Conservation (phyloP, 2,329 filamentous ascomycete species). For the Emydomyces testavorans region DNA sequence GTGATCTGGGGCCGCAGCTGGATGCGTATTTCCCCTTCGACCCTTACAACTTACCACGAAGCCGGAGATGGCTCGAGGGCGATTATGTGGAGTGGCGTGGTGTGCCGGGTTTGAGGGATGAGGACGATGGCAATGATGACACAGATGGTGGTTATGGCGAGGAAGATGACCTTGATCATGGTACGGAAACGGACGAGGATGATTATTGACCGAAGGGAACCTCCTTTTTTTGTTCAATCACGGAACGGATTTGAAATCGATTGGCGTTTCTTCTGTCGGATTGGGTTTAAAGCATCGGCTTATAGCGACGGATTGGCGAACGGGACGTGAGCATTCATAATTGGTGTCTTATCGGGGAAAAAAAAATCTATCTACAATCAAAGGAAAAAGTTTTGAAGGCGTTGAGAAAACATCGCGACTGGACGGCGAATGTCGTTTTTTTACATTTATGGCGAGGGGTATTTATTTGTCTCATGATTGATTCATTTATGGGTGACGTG, state of each 20-base stretch:
- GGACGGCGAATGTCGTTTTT: too few species aligned
- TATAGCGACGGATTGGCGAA: too few species aligned
- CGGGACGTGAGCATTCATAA: too few species aligned
- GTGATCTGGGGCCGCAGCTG: conserved; percentile 71
- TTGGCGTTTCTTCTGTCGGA: neutral
- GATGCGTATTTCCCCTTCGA: conserved; percentile 97
- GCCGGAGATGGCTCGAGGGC: conserved; percentile 73
- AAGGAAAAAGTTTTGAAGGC: too few species aligned
- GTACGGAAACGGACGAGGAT: conserved; percentile 28
- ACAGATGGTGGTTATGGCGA: conserved; percentile 25
- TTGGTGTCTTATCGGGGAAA: too few species aligned
- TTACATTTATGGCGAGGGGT: too few species aligned
- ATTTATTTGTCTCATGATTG: too few species aligned
- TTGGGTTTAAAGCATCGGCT: too few species aligned
- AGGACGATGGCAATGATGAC: conserved; percentile 46
- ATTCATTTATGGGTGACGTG: too few species aligned
- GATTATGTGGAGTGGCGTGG: conserved; percentile 74
- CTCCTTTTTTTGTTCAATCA: neutral
- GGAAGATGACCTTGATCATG: conserved; percentile 24
- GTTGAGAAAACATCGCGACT: too few species aligned
- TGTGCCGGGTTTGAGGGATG: conserved; percentile 56
- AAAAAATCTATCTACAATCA: neutral
- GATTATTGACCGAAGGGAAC: neutral
- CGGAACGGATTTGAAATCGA: neutral
- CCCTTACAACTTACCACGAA: conserved; percentile 80